Evolutionary conservation across 306 rosid genomes (phyloP).

Genomic region (Alnus rubra): DNA sequence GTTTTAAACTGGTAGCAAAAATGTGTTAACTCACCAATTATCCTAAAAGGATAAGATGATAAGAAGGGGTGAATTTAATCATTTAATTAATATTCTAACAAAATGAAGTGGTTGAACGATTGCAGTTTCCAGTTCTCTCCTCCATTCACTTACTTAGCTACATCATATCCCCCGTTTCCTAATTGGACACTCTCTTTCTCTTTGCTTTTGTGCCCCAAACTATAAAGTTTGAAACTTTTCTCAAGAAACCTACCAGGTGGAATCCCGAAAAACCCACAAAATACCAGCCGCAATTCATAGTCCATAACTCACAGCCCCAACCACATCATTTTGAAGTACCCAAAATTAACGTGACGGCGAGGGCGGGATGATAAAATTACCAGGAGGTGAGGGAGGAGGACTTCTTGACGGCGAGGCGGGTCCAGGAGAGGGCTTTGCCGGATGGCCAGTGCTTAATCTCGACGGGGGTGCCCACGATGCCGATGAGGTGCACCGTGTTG

Average conservation of each 20-base stretch:
- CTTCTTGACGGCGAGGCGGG: slow-evolving; percentile 82
- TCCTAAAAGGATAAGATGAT: too few relatives aligned
- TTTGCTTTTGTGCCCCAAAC: not conserved
- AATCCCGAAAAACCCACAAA: not conserved
- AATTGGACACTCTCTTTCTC: not conserved
- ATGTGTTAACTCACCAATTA: too few relatives aligned
- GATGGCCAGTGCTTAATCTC: slow-evolving; percentile 77
- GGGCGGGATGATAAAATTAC: slow-evolving; percentile 23
- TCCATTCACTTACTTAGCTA: not conserved
- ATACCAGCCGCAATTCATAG: not conserved
- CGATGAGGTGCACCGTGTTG: slow-evolving; percentile 76
- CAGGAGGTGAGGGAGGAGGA: slow-evolving; percentile 64
- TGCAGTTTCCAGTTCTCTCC: not conserved
- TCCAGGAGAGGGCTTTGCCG: slow-evolving; percentile 79
- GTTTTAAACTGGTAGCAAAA: too few relatives aligned
- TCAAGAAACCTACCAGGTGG: not conserved
- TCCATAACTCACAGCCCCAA: not conserved
- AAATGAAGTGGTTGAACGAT: too few relatives aligned
- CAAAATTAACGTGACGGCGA: not conserved
- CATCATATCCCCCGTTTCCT: not conserved
- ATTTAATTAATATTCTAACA: too few relatives aligned
- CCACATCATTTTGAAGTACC: too few relatives aligned
- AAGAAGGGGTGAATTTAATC: too few relatives aligned
- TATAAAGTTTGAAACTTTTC: not conserved
- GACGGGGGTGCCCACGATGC: slow-evolving; percentile 62